phyloP scores from a whole-genome alignment of 2,329 filamentous ascomycete genomes.

The Aspergillus ochraceus region DNA sequence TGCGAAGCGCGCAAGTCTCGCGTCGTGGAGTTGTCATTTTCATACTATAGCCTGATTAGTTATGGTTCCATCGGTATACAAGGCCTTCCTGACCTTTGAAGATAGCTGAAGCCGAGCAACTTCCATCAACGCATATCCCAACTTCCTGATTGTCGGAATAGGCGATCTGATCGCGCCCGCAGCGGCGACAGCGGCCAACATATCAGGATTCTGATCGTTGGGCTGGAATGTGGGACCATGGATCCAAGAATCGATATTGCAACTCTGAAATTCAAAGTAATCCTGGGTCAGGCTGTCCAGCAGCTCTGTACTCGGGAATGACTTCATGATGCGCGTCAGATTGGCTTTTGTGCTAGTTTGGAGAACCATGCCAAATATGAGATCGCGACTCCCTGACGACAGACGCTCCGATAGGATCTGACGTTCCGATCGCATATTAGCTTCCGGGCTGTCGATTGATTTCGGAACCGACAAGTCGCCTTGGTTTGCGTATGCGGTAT shows the following conservation, averaged over 20 bases:
- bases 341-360: slow-evolving; percentile 55
- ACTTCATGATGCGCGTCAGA: slow-evolving; percentile 52
- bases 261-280: slow-evolving; percentile 32
- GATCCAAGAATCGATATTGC: slow-evolving; percentile 44
- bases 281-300: slow-evolving; percentile 42
- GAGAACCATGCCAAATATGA: slow-evolving; percentile 64
- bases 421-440: slow-evolving; percentile 12
- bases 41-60: slow-evolving; percentile 18
- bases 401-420: slow-evolving; percentile 25
- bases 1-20: slow-evolving; percentile 55
- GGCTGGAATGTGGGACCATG: slow-evolving; percentile 41
- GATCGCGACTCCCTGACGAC: slow-evolving; percentile 52
- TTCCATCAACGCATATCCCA: slow-evolving; percentile 46
- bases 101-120: slow-evolving; percentile 33
- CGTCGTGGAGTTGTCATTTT: slow-evolving; percentile 50
- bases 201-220: slow-evolving; percentile 37
- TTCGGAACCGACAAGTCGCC: slow-evolving; percentile 28
- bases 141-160: slow-evolving; percentile 38
- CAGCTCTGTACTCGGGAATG: slow-evolving; percentile 42
- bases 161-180: slow-evolving; percentile 40
- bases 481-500: slow-evolving; percentile 28
- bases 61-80: no score
- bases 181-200: slow-evolving; percentile 39
- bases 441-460: slow-evolving; percentile 24
- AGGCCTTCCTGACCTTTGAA: no score